phyloP scores from a whole-genome alignment of 352 stramenopile genomes.

The Thalassiosira mediterranea region DNA sequence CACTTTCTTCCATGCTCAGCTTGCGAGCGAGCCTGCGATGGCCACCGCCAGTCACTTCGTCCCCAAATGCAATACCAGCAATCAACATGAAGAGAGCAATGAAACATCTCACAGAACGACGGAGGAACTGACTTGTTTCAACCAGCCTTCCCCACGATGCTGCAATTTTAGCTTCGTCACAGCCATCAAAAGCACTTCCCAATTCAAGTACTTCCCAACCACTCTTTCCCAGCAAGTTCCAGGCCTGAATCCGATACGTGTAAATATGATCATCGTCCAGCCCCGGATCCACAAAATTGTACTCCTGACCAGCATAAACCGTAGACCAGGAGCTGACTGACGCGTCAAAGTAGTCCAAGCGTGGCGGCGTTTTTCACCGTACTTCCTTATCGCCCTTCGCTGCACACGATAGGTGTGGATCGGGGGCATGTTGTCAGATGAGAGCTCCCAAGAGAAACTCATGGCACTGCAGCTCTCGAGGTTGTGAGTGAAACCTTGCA shows the following conservation, averaged over 20 bases:
- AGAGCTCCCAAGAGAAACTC: conserved; percentile 39
- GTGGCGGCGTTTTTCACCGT: neutral
- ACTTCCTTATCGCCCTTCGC: conserved; percentile 16
- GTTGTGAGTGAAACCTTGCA: conserved; percentile 20
- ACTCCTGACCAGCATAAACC: conserved; percentile 42
- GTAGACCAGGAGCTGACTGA: conserved; percentile 40
- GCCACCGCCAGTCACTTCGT: no score
- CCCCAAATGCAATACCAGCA: no score
- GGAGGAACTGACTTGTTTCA: no score
- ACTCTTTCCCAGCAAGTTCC: conserved; percentile 51
- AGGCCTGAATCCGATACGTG: conserved; percentile 57
- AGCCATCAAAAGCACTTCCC: no score
- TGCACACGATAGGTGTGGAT: conserved; percentile 54
- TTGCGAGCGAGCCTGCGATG: no score
- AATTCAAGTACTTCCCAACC: conserved; percentile 49
- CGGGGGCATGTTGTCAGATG: conserved; percentile 29
- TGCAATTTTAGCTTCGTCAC: no score
- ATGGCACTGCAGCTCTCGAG: conserved; percentile 41
- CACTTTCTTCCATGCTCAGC: no score
- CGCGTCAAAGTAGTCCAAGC: neutral
- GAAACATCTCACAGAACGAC: no score
- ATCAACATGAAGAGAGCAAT: no score
- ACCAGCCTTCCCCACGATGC: no score
- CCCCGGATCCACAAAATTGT: conserved; percentile 41
- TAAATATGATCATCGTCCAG: conserved; percentile 44